Percentiles rank a stretch among this genome's conserved stretches.
Conservation (phyloP, 192 early-diverging fungal genomes). For the Irineochytrium annulatum region DNA sequence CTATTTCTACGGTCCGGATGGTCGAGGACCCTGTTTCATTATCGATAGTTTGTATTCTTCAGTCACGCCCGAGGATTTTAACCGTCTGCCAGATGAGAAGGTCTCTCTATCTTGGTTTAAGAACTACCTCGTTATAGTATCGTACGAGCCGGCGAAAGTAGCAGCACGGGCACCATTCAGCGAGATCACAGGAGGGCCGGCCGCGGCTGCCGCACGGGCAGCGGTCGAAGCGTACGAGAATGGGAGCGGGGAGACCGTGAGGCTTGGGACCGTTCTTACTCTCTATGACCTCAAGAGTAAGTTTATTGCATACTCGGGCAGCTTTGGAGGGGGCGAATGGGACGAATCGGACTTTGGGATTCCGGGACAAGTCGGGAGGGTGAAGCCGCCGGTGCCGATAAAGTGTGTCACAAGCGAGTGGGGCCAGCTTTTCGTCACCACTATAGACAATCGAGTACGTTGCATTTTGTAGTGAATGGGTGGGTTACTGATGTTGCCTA, state of each 20-base stretch:
- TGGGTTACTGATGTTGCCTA: conserved; percentile 22
- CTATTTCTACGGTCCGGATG: conserved; percentile 88
- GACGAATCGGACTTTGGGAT: too few relatives aligned
- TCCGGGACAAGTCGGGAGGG: conserved; percentile 12
- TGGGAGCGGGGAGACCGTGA: background rate
- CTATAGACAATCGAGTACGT: conserved; percentile 64
- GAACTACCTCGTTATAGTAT: conserved; percentile 70
- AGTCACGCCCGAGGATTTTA: conserved; percentile 33
- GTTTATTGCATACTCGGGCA: conserved; percentile 81
- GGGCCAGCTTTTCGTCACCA: conserved; percentile 86
- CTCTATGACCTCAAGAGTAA: conserved; percentile 92
- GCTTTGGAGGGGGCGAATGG: conserved; percentile 69
- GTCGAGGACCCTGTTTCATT: conserved; percentile 85
- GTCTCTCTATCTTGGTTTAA: conserved; percentile 66
- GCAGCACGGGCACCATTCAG: background rate
- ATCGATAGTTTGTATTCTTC: conserved; percentile 63
- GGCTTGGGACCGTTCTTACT: conserved; percentile 51
- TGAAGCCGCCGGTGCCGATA: conserved; percentile 28
- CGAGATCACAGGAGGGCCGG: background rate
- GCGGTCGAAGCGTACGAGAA: background rate
- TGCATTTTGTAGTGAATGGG: background rate
- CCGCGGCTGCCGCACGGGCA: background rate
- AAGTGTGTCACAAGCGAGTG: conserved; percentile 73
- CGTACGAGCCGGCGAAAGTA: conserved; percentile 29
- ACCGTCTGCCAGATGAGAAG: conserved; percentile 51